These are phyloP conservation scores for Tulasnella calospora DNA, from an alignment of 768 basidiomycete genomes.

Conservation along the genomic window DNA sequence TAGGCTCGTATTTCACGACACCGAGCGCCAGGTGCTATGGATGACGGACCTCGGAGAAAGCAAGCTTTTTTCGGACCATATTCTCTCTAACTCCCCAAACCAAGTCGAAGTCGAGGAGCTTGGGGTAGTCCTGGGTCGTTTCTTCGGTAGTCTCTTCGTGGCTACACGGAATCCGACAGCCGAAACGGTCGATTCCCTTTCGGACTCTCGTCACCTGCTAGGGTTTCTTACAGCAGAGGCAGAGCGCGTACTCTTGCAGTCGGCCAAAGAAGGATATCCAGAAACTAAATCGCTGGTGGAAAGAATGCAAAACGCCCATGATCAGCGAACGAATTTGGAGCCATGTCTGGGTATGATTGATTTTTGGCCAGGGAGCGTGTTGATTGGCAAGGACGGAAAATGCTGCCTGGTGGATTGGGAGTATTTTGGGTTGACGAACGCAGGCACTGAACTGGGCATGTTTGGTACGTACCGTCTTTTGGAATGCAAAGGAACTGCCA, in stretches of 20 bases:
- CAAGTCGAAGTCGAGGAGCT: background rate
- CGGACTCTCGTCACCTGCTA: background rate
- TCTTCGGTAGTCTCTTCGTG: background rate
- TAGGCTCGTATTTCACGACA: background rate
- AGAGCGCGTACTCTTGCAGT: background rate
- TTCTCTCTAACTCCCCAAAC: background rate
- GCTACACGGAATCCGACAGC: background rate
- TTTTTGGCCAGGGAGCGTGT: background rate
- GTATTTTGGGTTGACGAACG: background rate
- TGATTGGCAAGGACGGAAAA: background rate
- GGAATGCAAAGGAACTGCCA: background rate
- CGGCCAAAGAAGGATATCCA: background rate
- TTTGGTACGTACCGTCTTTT: background rate
- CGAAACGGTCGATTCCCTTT: background rate
- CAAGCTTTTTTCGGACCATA: background rate
- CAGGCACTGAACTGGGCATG: constrained; percentile 3
- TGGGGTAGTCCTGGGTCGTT: background rate
- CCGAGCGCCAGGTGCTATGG: background rate
- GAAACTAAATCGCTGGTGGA: background rate
- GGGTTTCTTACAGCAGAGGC: background rate
- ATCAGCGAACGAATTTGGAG: background rate
- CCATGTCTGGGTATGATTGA: constrained; percentile 13
- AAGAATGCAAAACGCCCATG: background rate
- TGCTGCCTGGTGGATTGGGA: constrained; percentile 19
- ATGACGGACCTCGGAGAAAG: constrained; percentile 8